Evolutionary conservation across 805 yeast species (phyloP).

Genomic region (Monosporozyma yasuniensis): DNA sequence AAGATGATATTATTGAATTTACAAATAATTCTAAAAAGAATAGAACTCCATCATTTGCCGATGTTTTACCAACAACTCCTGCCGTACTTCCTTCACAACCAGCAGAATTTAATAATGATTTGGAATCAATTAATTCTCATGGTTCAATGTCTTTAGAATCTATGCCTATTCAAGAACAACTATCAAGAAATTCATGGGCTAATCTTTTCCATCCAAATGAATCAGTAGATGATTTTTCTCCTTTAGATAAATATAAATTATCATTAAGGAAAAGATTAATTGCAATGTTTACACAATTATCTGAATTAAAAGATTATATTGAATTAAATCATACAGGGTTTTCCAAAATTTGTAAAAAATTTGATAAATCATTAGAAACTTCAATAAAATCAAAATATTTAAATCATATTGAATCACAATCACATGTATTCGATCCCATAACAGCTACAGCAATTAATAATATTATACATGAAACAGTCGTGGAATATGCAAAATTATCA

Average conservation of each 20-base stretch:
- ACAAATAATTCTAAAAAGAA: conserved; percentile 28
- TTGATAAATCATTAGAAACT: conserved; percentile 71
- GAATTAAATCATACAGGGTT: conserved; percentile 86
- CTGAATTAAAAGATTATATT: conserved; percentile 74
- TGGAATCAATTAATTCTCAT: background rate
- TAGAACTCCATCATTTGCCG: conserved; percentile 5
- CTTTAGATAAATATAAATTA: background rate
- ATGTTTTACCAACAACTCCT: background rate
- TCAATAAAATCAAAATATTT: conserved; percentile 53
- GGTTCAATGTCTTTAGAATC: background rate
- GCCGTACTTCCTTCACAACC: background rate
- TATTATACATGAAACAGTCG: conserved; percentile 44
- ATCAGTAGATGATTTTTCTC: background rate
- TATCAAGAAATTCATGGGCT: background rate
- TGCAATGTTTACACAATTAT: conserved; percentile 59
- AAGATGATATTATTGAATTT: conserved; percentile 56
- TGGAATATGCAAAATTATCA: conserved; percentile 44
- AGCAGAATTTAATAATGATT: background rate
- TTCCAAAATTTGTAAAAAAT: conserved; percentile 82
- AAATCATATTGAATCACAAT: conserved; percentile 35
- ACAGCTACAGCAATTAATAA: conserved; percentile 43
- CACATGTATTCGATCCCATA: conserved; percentile 46
- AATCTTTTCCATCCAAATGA: background rate
- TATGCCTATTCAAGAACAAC: background rate
- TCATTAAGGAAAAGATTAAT: conserved; percentile 53